Evolutionary conservation across 1,139 yeast species (phyloP), one percentile per base, ranked within the genome.

Genomic region (Yamadazyma songkhlaensis): DNA sequence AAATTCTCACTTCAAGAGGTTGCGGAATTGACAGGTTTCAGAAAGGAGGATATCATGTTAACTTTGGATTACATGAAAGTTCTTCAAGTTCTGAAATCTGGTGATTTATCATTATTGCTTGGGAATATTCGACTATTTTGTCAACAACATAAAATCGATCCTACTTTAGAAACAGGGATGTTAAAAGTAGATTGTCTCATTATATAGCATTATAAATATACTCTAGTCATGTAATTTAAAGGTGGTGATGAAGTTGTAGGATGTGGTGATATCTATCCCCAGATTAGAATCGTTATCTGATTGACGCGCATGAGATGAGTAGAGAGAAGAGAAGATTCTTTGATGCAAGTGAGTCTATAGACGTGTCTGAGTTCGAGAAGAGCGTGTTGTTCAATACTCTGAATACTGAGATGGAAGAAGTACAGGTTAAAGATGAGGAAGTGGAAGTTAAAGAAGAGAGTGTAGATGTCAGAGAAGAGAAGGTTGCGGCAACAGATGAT

Each of bases 11-110:
- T 86, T n/a, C 67, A 67, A 8, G 68, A 73, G 4, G 56, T 90
- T 1, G 70, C 90, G 0, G 55, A 55, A 9, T 57, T 53, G 2
- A 85, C 96, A 0, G 90, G 92, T 0, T 81, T 88, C 42, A 65
- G 94, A 39, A 69, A 69, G 9, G 83, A 78, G 27, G 97, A 90
- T 55, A 68, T 88, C 1, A 55, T 82, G 3, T 60, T 76, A 49
- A 75, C 95, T 0, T 59, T 89, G 38, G 79, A 79, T 43, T 65
- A 74, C 46, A 78, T 88, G 82, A 58, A 65, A 10, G 76, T 82
- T 12, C 50, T 84, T 26, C 50, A 53, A 11, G 21, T 14, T 3
- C 45, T 44, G 9, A 50, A 49, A 31, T 41, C 25, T 2, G 47
- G 43, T 6, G 37, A 30, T 25, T 40, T 25, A 50, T 48, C 5